Conservation (phyloP, 371 early-diverging fungal genomes). For the Choanephora cucurbitarum region DNA sequence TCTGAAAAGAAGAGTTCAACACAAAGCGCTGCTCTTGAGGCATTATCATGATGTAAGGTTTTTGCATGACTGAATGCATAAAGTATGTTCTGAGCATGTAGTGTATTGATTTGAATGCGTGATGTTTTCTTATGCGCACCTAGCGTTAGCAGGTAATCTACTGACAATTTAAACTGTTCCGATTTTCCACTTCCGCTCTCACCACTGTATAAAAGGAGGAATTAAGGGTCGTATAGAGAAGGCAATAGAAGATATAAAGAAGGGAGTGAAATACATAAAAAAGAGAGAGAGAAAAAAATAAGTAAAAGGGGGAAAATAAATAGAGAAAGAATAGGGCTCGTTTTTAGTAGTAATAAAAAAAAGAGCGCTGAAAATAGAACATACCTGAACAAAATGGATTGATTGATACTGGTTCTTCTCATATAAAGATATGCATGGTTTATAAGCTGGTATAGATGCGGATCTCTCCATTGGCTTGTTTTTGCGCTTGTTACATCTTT, state of each 20-base stretch:
- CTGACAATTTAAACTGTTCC: slow-evolving; percentile 60
- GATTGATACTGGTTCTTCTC: slow-evolving; percentile 82
- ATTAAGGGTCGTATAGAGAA: too few relatives aligned
- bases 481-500: slow-evolving; percentile 52
- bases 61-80: slow-evolving; percentile 83
- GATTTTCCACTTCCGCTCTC: slow-evolving; percentile 89
- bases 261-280: slow-evolving; percentile 4
- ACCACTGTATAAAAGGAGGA: too few relatives aligned
- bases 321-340: too few relatives aligned
- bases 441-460: slow-evolving; percentile 79
- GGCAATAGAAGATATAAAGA: too few relatives aligned
- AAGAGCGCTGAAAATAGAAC: slow-evolving; percentile 4
- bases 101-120: slow-evolving; percentile 70
- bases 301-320: too few relatives aligned
- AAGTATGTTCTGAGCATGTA: slow-evolving; percentile 70
- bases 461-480: slow-evolving; percentile 35
- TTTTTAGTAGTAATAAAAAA: too few relatives aligned
- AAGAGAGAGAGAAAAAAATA: slow-evolving; percentile 2
- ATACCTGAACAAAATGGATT: slow-evolving; percentile 72
- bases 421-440: slow-evolving; percentile 70
- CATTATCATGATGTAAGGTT: slow-evolving; percentile 76
- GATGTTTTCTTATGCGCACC: slow-evolving; percentile 78
- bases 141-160: slow-evolving; percentile 70
- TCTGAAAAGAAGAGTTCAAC: slow-evolving; percentile 87
- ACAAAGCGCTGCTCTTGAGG: slow-evolving; percentile 84